phyloP scores from a whole-genome alignment of 192 early-diverging fungal genomes.

The Anaeromyces robustus region DNA sequence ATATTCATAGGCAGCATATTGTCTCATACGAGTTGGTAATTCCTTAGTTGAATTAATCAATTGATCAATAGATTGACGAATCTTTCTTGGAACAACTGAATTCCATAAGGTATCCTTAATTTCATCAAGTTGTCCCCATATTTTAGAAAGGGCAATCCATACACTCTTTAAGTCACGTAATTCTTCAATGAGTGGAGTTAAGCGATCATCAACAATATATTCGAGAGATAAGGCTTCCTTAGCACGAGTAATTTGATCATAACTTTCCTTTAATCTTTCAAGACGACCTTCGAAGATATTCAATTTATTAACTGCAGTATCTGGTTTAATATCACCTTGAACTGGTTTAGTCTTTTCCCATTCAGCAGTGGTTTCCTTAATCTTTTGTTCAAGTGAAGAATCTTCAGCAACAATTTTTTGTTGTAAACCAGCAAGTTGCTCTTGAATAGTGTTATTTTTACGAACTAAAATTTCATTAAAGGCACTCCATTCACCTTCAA shows the following conservation, averaged over 20 bases:
- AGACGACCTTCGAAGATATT: slow-evolving; percentile 71
- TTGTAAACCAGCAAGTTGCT: slow-evolving; percentile 86
- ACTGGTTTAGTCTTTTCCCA: slow-evolving; percentile 95
- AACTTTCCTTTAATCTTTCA: slow-evolving; percentile 65
- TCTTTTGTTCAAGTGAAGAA: slow-evolving; percentile 67
- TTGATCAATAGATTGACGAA: slow-evolving; percentile 70
- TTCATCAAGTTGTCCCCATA: slow-evolving; percentile 74
- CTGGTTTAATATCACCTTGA: slow-evolving; percentile 78
- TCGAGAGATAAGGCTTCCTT: slow-evolving; percentile 90
- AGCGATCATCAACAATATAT: slow-evolving; percentile 36
- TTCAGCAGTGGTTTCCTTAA: slow-evolving; percentile 62
- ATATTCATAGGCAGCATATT: slow-evolving; percentile 93
- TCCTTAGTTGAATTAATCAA: slow-evolving; percentile 70
- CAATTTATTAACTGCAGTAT: slow-evolving; percentile 64
- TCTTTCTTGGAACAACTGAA: slow-evolving; percentile 72
- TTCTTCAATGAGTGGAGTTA: slow-evolving; percentile 81
- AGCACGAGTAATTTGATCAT: slow-evolving; percentile 70
- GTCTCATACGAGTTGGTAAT: slow-evolving; percentile 89
- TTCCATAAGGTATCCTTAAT: slow-evolving; percentile 80
- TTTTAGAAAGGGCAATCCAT: slow-evolving; percentile 63
- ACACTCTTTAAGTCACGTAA: slow-evolving; percentile 80
- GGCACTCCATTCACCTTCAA: slow-evolving; percentile 94
- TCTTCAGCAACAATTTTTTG: slow-evolving; percentile 91
- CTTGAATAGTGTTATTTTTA: slow-evolving; percentile 84
- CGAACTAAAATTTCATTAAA: slow-evolving; percentile 84